Evolutionary conservation across 257 asterid species (phyloP).

Genomic region (Nicotiana obtusifolia): DNA sequence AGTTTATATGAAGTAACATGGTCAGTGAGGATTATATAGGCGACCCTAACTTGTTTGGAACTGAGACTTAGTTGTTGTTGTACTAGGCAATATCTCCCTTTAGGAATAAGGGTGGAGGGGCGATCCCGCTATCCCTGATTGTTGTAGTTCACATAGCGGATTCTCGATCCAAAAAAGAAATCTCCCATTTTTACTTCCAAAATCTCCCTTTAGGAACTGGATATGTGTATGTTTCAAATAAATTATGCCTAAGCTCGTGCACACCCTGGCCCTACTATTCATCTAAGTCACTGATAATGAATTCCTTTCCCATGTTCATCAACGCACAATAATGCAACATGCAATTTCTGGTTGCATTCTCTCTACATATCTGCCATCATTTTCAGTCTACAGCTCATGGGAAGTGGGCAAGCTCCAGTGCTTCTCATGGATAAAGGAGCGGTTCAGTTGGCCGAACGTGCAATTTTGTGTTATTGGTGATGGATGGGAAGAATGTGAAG

Average conservation of each 20-base stretch:
- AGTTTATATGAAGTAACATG: too few relatives aligned
- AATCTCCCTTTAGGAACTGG: background rate
- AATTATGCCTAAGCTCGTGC: background rate
- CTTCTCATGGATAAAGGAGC: constrained; percentile 70
- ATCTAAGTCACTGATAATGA: background rate
- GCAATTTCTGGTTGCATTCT: background rate
- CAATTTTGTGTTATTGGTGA: constrained; percentile 81
- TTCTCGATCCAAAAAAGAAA: background rate
- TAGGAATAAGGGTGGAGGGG: background rate
- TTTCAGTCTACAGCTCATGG: constrained; percentile 81
- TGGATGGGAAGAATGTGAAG: constrained; percentile 95
- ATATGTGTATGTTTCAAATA: background rate
- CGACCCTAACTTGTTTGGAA: too few relatives aligned
- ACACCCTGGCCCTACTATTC: background rate
- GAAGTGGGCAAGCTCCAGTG: constrained; percentile 87
- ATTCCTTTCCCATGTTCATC: background rate
- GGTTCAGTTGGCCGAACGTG: constrained; percentile 53
- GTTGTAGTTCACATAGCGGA: background rate
- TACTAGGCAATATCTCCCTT: background rate
- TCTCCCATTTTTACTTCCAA: background rate
- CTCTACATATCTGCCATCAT: background rate
- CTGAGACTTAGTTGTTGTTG: background rate
- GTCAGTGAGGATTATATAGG: too few relatives aligned
- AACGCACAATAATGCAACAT: background rate
- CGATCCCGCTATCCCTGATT: background rate